These are phyloP conservation scores for Lathyrus aphaca DNA, from an alignment of 306 rosid species.

Conservation along the genomic window DNA sequence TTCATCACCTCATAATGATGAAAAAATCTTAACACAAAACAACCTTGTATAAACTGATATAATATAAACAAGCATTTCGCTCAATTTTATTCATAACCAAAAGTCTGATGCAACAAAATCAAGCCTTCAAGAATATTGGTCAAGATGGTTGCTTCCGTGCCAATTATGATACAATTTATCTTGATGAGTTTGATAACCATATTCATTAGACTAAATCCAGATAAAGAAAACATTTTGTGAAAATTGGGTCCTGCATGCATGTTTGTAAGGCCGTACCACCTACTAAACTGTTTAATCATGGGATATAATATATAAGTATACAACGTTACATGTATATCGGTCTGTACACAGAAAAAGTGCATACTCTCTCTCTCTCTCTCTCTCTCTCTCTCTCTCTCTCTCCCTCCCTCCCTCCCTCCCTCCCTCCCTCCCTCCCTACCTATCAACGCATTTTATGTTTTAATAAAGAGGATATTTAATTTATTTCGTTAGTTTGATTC, in stretches of 20 bases:
- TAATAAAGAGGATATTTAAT: constrained; percentile 6
- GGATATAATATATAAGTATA: constrained; percentile 8
- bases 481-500: not conserved
- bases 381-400: constrained; percentile 6
- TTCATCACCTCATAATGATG: constrained; percentile 21
- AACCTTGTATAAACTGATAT: constrained; percentile 6
- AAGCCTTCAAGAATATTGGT: constrained; percentile 24
- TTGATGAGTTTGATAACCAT: constrained; percentile 16
- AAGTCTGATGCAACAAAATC: constrained; percentile 8
- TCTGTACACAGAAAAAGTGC: not conserved
- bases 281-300: constrained; percentile 6
- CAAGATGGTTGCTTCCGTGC: not conserved
- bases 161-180: constrained; percentile 6
- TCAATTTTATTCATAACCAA: not conserved
- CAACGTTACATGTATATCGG: not conserved
- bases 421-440: too few relatives aligned
- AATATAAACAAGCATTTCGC: constrained; percentile 14
- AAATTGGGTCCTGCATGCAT: not conserved
- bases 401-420: not conserved
- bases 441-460: constrained; percentile 2
- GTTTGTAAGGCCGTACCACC: constrained; percentile 6
- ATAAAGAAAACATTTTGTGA: constrained; percentile 11
- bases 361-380: not conserved
- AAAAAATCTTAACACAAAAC: constrained; percentile 16
- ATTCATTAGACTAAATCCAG: constrained; percentile 1